Base-by-base conservation (phyloP, 257 asterid species). In the Solanum okadae region DNA sequence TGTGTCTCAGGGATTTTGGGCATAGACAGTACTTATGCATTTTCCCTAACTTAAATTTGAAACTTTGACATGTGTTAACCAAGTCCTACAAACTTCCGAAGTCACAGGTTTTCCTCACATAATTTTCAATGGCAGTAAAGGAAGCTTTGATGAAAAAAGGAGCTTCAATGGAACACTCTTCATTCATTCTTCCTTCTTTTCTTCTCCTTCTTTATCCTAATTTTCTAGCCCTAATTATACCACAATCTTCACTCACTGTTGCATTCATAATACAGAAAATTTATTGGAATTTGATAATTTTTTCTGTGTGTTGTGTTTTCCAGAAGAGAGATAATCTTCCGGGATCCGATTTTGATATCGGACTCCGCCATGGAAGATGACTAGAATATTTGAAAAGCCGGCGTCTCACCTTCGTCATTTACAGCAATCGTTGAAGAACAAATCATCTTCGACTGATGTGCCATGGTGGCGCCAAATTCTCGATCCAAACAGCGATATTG, bases 331-430 rank as follows among this genome's bases (percentile, higher is more conserved):
- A 67, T 13, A 25, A 67, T 67, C 75, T 67, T 67, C 91, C 91
- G 95, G 94, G 89, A 90, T 91, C 94, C 93, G 93, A 89, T 70
- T 10, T n/a, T 25, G 40, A 27, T 52, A 83, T 88, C 91, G 98
- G 98, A 86, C 92, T 94, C 98, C 96, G 97, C 98, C 90, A 95
- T 95, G 98, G 98, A 95, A 93, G 97, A 97, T 97, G 99, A 93
- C 90, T 97, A 95, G 93, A 42, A 87, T 97, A 93, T 90, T 97
- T 92, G 79, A 91, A 87, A 91, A 91, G 92, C 98, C 96, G 90
- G 97, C 96, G 33, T 95, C 96, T 87, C 99, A 93, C 91, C 88
- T 96, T 93, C 97, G 98, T 96, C 95, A 93, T 59, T 40, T 95
- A 90, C 89, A 93, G 90, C 97, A 94, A 91, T 88, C 93, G 10